Evolutionary conservation across 2,329 filamentous ascomycete genomes (phyloP), one percentile per base, ranked within the genome.

Genomic region (Trichoderma hamatum): DNA sequence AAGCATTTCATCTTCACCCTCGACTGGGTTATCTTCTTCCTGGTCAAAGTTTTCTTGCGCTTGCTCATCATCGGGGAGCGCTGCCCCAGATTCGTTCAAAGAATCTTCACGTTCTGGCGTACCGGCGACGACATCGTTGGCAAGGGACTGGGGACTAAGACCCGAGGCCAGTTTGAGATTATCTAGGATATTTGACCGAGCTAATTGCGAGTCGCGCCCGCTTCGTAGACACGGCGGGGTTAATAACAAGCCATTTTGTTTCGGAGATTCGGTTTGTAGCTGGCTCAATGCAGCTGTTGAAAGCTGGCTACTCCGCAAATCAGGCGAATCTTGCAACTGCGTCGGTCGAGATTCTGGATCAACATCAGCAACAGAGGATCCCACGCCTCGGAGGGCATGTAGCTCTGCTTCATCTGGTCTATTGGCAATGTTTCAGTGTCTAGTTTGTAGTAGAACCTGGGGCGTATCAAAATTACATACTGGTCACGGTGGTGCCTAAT

Each of bases 401-500:
- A 59, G 11, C 11, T 52, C 26, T 11, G 64, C 5, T 39, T 30
- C 21, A 16, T 39, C 55, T 21, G 39, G 28, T 30, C 64, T 70
- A 19, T 43, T 24, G 21, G 32, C 2, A 46, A 21, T 28, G n/a
- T 34, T 39, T 64, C 28, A 64, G 61, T 24, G 1, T 28, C 21
- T 14, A 28, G 16, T 39, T n/a, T 16, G 21, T 30, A 3, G 10
- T n/a, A n/a, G 1, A 24, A 19, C 4, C 19, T 30, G 4, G 9
- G 14, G 7, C 26, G 21, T 30, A 21, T 43, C 39, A 43, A n/a
- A n/a, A 43, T 16, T 28, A 72, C 71, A 3, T 67, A 73, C 72
- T 62, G 72, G 59, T 75, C 67, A 16, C 76, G 58, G 60, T 77
- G 86, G 16, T 72, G 51, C 24, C 76, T 75, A 10, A 86, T 70